These are phyloP conservation scores for Escallonia herrerae DNA, from an alignment of 129 eudicot genomes.

Conservation along the genomic window DNA sequence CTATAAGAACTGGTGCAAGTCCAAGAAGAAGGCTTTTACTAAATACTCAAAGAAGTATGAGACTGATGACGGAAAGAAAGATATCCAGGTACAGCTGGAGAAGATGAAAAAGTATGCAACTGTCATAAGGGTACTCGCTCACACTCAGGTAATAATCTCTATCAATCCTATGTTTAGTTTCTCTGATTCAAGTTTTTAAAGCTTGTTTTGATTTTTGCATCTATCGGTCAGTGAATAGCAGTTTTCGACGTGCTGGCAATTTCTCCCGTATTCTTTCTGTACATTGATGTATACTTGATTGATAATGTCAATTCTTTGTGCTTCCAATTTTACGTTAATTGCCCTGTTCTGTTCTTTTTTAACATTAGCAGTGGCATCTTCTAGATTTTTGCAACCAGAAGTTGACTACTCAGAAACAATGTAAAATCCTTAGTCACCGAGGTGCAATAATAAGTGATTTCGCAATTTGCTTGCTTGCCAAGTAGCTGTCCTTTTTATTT, in stretches of 20 bases:
- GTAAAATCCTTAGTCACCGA: not conserved
- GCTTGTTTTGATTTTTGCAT: too few relatives aligned
- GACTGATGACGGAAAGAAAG: conserved; percentile 31
- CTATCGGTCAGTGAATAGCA: too few relatives aligned
- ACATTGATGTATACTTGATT: too few relatives aligned
- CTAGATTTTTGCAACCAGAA: not conserved
- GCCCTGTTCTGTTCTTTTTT: too few relatives aligned
- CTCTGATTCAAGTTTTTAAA: too few relatives aligned
- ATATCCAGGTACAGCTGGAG: conserved; percentile 29
- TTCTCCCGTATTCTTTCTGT: too few relatives aligned
- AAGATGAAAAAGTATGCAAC: conserved; percentile 32
- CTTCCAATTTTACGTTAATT: too few relatives aligned
- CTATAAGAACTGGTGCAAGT: conserved; percentile 38
- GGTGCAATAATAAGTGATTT: not conserved
- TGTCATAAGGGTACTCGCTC: conserved; percentile 30
- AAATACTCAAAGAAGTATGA: conserved; percentile 27
- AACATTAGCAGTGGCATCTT: too few relatives aligned
- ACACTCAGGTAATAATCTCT: conserved; percentile 25
- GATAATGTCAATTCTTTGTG: too few relatives aligned
- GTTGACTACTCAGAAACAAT: not conserved
- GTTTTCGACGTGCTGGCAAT: too few relatives aligned
- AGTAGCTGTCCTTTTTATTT: too few relatives aligned
- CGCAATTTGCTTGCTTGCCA: not conserved
- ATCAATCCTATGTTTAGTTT: not conserved
- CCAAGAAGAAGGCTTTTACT: conserved; percentile 38